Evolutionary conservation across 202 grass and related monocot genomes (phyloP).

Genomic region (Panicum virgatum): DNA sequence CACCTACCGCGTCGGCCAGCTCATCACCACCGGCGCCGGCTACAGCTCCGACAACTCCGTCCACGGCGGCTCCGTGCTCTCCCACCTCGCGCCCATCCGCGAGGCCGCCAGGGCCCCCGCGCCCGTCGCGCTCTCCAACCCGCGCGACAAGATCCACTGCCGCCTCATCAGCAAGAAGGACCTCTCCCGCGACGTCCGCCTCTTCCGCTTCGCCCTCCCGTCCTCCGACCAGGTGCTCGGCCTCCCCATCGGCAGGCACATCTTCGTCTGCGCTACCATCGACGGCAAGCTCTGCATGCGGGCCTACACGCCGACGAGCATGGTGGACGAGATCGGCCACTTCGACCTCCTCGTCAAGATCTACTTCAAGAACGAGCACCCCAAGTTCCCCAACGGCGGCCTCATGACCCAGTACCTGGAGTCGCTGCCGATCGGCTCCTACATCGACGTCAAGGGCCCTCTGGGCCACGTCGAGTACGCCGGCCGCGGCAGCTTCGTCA

Average conservation of each 20-base stretch:
- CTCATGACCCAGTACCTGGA: constrained; percentile 84
- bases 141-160: constrained; percentile 74
- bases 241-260: constrained; percentile 78
- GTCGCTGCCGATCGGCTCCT: constrained; percentile 44
- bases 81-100: constrained; percentile 61
- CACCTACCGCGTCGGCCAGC: constrained; percentile 80
- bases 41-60: constrained; percentile 79
- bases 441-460: constrained; percentile 61
- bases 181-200: constrained; percentile 78
- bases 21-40: constrained; percentile 68
- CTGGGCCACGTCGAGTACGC: constrained; percentile 75
- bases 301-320: constrained; percentile 78
- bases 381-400: constrained; percentile 75
- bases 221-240: constrained; percentile 66
- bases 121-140: constrained; percentile 61
- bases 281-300: constrained; percentile 87
- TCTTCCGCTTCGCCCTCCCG: constrained; percentile 80
- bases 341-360: constrained; percentile 91
- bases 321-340: constrained; percentile 69
- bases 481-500: constrained; percentile 64
- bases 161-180: constrained; percentile 67
- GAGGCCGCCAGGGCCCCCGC: constrained; percentile 38
- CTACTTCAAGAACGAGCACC: constrained; percentile 81
- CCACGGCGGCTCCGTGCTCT: constrained; percentile 51
- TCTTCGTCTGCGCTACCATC: constrained; percentile 68